Evolutionary conservation across 2,329 filamentous ascomycete species (phyloP).

Genomic region (Aspergillus piperis): DNA sequence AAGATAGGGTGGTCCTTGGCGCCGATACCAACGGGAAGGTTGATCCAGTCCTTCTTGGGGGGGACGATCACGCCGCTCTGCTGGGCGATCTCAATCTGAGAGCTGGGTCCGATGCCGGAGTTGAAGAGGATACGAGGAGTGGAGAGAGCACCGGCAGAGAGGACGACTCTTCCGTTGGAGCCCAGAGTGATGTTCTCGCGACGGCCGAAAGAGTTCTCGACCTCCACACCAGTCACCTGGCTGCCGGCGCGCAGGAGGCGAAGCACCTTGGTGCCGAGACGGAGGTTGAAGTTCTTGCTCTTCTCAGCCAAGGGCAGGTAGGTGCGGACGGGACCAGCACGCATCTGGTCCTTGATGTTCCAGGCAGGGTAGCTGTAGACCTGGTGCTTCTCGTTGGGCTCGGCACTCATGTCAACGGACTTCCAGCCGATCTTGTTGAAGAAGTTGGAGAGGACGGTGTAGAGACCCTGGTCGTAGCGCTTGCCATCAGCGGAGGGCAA

Average conservation of each 20-base stretch:
- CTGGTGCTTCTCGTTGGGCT: constrained; percentile 65
- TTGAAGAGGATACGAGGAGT: constrained; percentile 68
- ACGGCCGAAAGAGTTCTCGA: constrained; percentile 23
- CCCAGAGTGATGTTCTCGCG: constrained; percentile 64
- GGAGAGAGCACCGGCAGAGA: constrained; percentile 70
- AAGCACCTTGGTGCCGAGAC: constrained; percentile 66
- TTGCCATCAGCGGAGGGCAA: constrained; percentile 66
- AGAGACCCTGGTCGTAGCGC: constrained; percentile 68
- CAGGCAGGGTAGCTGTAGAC: constrained; percentile 66
- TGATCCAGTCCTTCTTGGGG: constrained; percentile 50
- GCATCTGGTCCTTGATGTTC: constrained; percentile 67
- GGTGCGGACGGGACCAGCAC: constrained; percentile 69
- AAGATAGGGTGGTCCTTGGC: constrained; percentile 45
- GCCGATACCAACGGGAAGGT: constrained; percentile 54
- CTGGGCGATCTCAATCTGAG: constrained; percentile 49
- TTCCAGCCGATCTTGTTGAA: constrained; percentile 64
- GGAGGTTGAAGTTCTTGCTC: constrained; percentile 66
- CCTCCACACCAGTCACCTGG: constrained; percentile 57
- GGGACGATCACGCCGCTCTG: constrained; percentile 46
- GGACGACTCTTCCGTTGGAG: constrained; percentile 63
- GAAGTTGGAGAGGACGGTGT: constrained; percentile 62
- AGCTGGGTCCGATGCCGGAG: constrained; percentile 61
- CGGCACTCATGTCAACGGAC: constrained; percentile 60
- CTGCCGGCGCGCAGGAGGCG: constrained; percentile 65
- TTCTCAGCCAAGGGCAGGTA: constrained; percentile 65